Conservation (phyloP, 306 rosid species). For the Hippophae rhamnoides region DNA sequence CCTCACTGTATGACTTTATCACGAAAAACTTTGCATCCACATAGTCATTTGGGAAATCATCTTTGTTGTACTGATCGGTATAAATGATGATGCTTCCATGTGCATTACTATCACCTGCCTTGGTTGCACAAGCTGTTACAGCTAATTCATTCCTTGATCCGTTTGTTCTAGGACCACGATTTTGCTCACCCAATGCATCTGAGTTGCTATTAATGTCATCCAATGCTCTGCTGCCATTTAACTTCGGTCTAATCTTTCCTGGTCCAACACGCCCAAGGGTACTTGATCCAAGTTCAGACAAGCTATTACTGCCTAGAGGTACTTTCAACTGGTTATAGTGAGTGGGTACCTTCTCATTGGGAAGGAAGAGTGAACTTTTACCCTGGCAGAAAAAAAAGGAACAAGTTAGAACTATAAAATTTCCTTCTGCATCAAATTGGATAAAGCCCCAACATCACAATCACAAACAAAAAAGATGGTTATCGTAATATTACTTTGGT, state of each 20-base stretch:
- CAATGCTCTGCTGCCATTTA: constrained; percentile 30
- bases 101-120: constrained; percentile 61
- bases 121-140: constrained; percentile 61
- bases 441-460: no score
- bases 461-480: no score
- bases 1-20: constrained; percentile 93
- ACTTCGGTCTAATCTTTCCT: constrained; percentile 50
- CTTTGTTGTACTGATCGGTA: constrained; percentile 72
- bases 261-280: constrained; percentile 38
- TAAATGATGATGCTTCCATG: constrained; percentile 60
- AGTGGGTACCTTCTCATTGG: constrained; percentile 40
- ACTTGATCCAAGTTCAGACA: constrained; percentile 50
- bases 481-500: no score
- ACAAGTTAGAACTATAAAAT: background rate
- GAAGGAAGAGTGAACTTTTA: constrained; percentile 36
- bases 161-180: constrained; percentile 78
- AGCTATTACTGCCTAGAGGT: constrained; percentile 28
- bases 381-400: constrained; percentile 28
- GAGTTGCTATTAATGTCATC: constrained; percentile 37
- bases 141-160: constrained; percentile 48
- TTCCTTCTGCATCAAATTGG: no score
- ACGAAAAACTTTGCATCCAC: constrained; percentile 74
- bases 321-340: constrained; percentile 43
- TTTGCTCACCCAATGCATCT: constrained; percentile 74
- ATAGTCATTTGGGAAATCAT: constrained; percentile 54